Conservation (phyloP, 768 basidiomycete genomes). For the Lactarius hengduanensis region DNA sequence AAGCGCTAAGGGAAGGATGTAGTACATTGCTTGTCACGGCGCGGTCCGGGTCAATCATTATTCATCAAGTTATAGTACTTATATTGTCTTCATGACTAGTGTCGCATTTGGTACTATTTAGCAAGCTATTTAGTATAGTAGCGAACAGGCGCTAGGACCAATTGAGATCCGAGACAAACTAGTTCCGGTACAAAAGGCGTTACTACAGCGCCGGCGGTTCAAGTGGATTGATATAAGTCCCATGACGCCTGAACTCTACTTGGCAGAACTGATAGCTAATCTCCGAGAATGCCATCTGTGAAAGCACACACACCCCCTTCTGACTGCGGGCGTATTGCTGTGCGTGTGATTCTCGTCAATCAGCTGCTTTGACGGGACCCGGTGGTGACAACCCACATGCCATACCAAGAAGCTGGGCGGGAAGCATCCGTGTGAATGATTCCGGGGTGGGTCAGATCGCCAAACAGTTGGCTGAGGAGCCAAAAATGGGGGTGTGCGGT, state of each 20-base stretch:
- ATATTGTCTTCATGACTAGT: too few species aligned
- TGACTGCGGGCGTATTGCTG: neutral
- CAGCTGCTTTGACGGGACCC: neutral
- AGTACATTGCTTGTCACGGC: neutral
- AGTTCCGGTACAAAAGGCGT: neutral
- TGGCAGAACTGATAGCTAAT: neutral
- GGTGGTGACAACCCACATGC: constrained; percentile 1
- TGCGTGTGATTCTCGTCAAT: constrained; percentile 9
- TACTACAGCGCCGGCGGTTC: neutral
- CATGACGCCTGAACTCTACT: neutral
- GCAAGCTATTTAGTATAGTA: neutral
- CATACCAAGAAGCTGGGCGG: neutral
- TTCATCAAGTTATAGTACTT: too few species aligned
- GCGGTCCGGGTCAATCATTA: neutral
- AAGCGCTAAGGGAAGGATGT: neutral
- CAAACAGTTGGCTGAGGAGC: neutral
- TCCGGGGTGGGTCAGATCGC: neutral
- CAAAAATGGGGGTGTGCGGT: neutral
- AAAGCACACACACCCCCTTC: neutral
- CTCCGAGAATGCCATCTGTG: neutral
- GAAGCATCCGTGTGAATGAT: neutral
- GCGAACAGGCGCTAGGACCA: neutral
- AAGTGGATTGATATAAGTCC: neutral
- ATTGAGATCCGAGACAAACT: neutral
- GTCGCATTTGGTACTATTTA: neutral